These are phyloP conservation scores for Neonothopanus nambi DNA, from an alignment of 1,284 basidiomycete genomes.

Conservation along the genomic window DNA sequence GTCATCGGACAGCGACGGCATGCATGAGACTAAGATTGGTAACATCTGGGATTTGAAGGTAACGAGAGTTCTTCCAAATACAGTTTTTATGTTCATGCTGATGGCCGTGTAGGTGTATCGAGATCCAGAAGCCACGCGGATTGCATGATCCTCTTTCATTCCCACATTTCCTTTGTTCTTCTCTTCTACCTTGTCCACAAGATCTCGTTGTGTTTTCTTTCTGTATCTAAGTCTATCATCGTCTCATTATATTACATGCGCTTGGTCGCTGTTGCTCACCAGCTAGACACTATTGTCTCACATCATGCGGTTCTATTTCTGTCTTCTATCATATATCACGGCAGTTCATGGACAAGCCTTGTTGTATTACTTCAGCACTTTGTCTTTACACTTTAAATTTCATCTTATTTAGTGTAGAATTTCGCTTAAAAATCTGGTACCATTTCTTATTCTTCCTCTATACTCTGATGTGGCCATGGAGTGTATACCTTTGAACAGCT, in stretches of 20 bases:
- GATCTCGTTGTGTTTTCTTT: not conserved
- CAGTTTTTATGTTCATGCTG: not conserved
- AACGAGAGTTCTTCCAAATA: constrained; percentile 16
- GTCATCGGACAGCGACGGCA: constrained; percentile 24
- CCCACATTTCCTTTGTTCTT: not conserved
- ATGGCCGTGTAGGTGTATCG: constrained; percentile 57
- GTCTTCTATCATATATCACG: too few species aligned
- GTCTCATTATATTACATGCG: not conserved
- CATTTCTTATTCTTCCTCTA: too few species aligned
- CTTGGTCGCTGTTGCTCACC: too few species aligned
- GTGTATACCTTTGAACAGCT: too few species aligned
- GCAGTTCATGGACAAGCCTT: too few species aligned
- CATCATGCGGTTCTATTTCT: too few species aligned
- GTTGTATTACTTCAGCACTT: constrained; percentile 37
- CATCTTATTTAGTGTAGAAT: too few species aligned
- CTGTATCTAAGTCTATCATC: not conserved
- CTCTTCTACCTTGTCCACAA: not conserved
- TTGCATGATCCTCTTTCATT: constrained; percentile 40
- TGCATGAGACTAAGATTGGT: constrained; percentile 53
- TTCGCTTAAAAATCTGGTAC: too few species aligned
- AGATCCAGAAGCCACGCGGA: constrained; percentile 63
- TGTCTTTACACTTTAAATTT: too few species aligned
- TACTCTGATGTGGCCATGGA: too few species aligned
- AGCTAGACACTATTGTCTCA: too few species aligned
- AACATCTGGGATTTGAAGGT: constrained; percentile 81